Percentiles rank a stretch among this genome's conserved stretches.
Evolutionary conservation across 768 basidiomycete species (phyloP).

Genomic region (Suillus lakei): DNA sequence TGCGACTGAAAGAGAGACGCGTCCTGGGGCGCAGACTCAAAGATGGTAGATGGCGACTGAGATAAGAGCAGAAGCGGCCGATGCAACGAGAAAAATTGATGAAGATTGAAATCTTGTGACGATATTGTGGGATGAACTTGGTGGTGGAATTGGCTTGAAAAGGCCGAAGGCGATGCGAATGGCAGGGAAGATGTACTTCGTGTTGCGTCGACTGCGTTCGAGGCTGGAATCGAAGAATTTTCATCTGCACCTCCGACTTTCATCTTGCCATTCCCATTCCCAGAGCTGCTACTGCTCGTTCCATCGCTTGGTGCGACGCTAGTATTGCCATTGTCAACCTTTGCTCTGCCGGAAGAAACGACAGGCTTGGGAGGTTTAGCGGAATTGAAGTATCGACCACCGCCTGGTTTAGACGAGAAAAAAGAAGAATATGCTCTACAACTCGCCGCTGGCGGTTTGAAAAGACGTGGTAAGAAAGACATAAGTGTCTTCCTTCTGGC

Average conservation of each 20-base stretch:
- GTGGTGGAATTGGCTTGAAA: slow-evolving; percentile 9
- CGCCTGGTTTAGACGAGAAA: slow-evolving; percentile 80
- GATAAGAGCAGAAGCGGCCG: slow-evolving; percentile 75
- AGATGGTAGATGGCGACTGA: slow-evolving; percentile 62
- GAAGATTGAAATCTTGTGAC: slow-evolving; percentile 74
- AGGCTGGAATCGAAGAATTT: slow-evolving; percentile 23
- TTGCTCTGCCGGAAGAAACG: slow-evolving; percentile 39
- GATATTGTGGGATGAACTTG: slow-evolving; percentile 60
- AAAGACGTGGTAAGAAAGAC: slow-evolving; percentile 56
- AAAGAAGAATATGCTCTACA: slow-evolving; percentile 75
- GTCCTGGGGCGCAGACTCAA: slow-evolving; percentile 38
- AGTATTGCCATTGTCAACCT: slow-evolving; percentile 47
- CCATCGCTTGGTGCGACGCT: slow-evolving; percentile 35
- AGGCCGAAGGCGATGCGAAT: slow-evolving; percentile 15
- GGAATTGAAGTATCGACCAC: slow-evolving; percentile 74
- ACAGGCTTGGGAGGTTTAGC: slow-evolving; percentile 64
- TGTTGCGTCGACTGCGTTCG: slow-evolving; percentile 19
- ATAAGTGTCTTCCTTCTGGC: slow-evolving; percentile 35
- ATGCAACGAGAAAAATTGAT: slow-evolving; percentile 85
- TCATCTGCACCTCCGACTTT: slow-evolving; percentile 31
- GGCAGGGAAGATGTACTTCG: slow-evolving; percentile 26
- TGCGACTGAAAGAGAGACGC: slow-evolving; percentile 22
- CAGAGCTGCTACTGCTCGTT: slow-evolving; percentile 19
- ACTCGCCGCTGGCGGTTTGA: slow-evolving; percentile 50
- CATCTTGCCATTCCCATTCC: slow-evolving; percentile 17